Base-by-base conservation (phyloP, 2,329 filamentous ascomycete species). In the Coniella lustricola region DNA sequence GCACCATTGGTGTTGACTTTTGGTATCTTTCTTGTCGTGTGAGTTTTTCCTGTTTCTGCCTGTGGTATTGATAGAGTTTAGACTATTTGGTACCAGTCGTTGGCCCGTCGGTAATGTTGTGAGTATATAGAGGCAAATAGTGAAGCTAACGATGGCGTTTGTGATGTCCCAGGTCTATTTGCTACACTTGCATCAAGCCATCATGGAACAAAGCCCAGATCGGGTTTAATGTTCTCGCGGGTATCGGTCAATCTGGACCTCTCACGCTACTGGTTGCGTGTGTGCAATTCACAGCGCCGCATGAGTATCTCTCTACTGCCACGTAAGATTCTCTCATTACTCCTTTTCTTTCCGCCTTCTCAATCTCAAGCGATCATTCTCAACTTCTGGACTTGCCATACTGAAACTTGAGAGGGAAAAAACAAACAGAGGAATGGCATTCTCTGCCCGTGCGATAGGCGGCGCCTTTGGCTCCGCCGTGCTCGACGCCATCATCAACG, bases 381-480 rank as follows among this genome's bases (percentile, higher is more conserved):
- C 4, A n/a, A n/a, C n/a, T n/a, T n/a, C n/a, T n/a, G n/a, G n/a
- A n/a, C n/a, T n/a, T n/a, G n/a, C n/a, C n/a, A n/a, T n/a, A n/a
- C n/a, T n/a, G n/a, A n/a, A n/a, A n/a, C n/a, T n/a, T n/a, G n/a
- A n/a, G n/a, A n/a, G n/a, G n/a, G n/a, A n/a, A n/a, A n/a, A n/a
- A n/a, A n/a, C 21, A 13, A 18, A 21, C 14, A 46, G 44, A 0
- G 74, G 74, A 0, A 66, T 77, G 0, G 73, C 71, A 3, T 77
- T 76, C 57, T 75, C 73, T 0, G 72, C 72, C 3, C 66, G 74
- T 22, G 74, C 74, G 25, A 70, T 77, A 14, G 74, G 74, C 18
- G 74, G 74, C 16, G 73, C 74, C 0, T 76, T 76, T 46, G 74
- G 74, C 0, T 74, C 71, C 1, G 73, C 74, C 1, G 72, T 76